Conservation (phyloP, 208 protist genomes). For the Perkinsela sp. region DNA sequence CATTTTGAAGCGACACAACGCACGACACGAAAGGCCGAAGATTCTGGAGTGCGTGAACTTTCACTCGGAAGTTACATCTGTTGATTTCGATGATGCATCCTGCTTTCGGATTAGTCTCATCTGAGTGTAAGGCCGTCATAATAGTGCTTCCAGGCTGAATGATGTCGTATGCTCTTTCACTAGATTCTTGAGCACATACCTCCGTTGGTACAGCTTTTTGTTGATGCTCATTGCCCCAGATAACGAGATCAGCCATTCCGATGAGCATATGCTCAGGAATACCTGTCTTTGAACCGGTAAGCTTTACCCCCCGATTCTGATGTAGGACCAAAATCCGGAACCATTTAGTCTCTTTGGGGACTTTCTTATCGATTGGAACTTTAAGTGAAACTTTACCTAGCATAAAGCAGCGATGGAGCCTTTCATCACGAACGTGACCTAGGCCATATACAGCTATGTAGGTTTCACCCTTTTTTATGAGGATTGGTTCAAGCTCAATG, state of each 20-base stretch:
- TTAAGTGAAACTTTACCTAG: conserved; percentile 72
- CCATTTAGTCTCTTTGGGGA: conserved; percentile 28
- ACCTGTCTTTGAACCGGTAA: conserved; percentile 31
- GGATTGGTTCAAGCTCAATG: conserved; percentile 65
- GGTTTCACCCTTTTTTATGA: conserved; percentile 71
- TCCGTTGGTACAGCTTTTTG: conserved; percentile 67
- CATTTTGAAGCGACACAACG: conserved; percentile 29
- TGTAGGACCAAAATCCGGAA: conserved; percentile 91
- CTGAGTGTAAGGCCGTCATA: conserved; percentile 65
- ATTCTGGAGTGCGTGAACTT: conserved; percentile 47
- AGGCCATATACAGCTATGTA: conserved; percentile 91
- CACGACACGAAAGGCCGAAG: conserved; percentile 69
- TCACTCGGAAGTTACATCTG: conserved; percentile 41
- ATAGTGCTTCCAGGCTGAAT: conserved; percentile 87
- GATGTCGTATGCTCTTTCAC: conserved; percentile 44
- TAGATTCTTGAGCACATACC: conserved; percentile 4
- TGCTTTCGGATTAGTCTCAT: conserved; percentile 79
- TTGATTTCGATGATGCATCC: conserved; percentile 53
- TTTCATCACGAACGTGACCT: conserved; percentile 86
- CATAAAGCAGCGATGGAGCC: conserved; percentile 78
- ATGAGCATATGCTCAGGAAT: conserved; percentile 71
- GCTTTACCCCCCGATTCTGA: conserved; percentile 76
- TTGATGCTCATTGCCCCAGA: conserved; percentile 98
- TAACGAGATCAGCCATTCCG: conserved; percentile 73
- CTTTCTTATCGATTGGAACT: conserved; percentile 22